Evolutionary conservation across 305 asterid species (phyloP).

Genomic region (Caryopteris hybrid): DNA sequence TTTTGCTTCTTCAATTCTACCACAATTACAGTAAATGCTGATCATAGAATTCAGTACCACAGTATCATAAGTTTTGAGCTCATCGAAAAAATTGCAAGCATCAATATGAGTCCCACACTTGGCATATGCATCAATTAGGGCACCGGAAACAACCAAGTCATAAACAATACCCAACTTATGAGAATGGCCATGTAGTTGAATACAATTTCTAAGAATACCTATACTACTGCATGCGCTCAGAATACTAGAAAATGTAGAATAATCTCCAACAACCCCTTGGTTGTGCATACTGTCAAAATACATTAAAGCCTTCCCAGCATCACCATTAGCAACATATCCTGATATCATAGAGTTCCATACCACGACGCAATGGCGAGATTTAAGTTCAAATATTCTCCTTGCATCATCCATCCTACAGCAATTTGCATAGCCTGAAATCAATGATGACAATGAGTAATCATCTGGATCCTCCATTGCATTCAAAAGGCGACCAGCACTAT

Average conservation of each 20-base stretch:
- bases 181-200: conserved; percentile 49
- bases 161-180: conserved; percentile 43
- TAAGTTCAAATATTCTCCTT: conserved; percentile 40
- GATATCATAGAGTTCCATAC: conserved; percentile 57
- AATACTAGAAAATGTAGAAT: conserved; percentile 59
- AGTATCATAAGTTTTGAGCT: conserved; percentile 55
- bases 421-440: conserved; percentile 49
- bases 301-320: conserved; percentile 45
- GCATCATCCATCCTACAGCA: conserved; percentile 56
- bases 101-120: conserved; percentile 52
- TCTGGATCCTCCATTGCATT: conserved; percentile 43
- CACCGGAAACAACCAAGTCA: conserved; percentile 68
- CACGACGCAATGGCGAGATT: conserved; percentile 45
- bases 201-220: conserved; percentile 40
- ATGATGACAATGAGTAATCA: conserved; percentile 58
- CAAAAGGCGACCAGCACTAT: conserved; percentile 39
- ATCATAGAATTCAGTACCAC: conserved; percentile 76
- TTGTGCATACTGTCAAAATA: conserved; percentile 46
- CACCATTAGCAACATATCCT: conserved; percentile 51
- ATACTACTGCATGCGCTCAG: conserved; percentile 58
- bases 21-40: conserved; percentile 51
- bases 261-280: conserved; percentile 47
- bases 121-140: conserved; percentile 63
- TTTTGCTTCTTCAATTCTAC: conserved; percentile 69
- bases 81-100: conserved; percentile 56